These are phyloP conservation scores for Naganishia randhawae DNA, from an alignment of 768 basidiomycete species.

Conservation along the genomic window DNA sequence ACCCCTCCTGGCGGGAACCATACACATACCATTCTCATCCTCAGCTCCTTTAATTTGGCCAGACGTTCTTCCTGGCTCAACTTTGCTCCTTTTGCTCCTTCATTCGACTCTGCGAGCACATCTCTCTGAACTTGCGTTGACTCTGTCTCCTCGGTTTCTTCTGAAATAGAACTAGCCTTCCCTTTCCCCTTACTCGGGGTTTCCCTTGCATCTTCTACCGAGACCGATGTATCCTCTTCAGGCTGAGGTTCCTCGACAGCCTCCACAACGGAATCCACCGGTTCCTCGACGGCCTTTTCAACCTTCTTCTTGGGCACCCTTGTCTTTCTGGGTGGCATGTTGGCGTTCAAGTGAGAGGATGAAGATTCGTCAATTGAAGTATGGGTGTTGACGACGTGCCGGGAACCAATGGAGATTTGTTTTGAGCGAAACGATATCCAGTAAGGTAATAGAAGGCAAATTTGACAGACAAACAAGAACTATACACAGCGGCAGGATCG, in stretches of 20 bases:
- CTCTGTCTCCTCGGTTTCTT: conserved; percentile 11
- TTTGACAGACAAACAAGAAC: too few relatives aligned
- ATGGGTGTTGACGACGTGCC: background rate
- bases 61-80: conserved; percentile 62
- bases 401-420: background rate
- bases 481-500: too few relatives aligned
- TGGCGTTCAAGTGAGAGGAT: background rate
- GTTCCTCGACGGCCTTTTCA: background rate
- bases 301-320: conserved; percentile 7
- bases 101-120: conserved; percentile 22
- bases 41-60: conserved; percentile 69
- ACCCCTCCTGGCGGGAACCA: conserved; percentile 13
- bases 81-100: conserved; percentile 37
- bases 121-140: conserved; percentile 28
- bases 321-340: conserved; percentile 19
- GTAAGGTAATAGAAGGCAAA: background rate
- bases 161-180: conserved; percentile 23
- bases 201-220: conserved; percentile 9
- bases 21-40: conserved; percentile 69
- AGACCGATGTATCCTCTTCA: background rate
- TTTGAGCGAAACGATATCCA: background rate
- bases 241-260: conserved; percentile 24
- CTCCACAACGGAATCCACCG: conserved; percentile 15
- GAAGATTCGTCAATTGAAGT: background rate
- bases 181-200: conserved; percentile 28